These are phyloP conservation scores for Taphrina sp. DNA, from an alignment of 1,139 yeast species.

Conservation along the genomic window DNA sequence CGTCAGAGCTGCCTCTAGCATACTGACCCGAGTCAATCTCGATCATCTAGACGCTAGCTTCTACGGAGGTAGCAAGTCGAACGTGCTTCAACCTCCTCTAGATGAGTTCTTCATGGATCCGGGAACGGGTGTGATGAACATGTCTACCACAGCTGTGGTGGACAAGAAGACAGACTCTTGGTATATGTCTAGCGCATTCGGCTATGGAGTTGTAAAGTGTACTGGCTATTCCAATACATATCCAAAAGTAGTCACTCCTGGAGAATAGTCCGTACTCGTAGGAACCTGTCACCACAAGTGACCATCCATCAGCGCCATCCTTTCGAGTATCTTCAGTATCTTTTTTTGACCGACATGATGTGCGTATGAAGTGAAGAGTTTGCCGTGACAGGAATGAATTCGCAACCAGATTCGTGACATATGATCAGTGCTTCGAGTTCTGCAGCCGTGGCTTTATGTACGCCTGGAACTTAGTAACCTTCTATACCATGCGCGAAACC, in stretches of 20 bases:
- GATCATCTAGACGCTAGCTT: constrained; percentile 8
- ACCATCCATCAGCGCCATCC: too few relatives aligned
- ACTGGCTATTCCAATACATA: constrained; percentile 24
- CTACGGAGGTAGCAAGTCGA: constrained; percentile 1
- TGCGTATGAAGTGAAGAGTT: too few relatives aligned
- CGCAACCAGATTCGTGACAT: too few relatives aligned
- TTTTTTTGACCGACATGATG: too few relatives aligned
- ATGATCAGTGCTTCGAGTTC: too few relatives aligned
- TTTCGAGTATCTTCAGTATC: too few relatives aligned
- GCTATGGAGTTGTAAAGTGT: constrained; percentile 15
- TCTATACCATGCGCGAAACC: too few relatives aligned
- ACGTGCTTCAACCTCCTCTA: constrained; percentile 15
- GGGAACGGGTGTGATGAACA: constrained; percentile 19
- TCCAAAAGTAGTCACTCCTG: background rate
- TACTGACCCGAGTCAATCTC: constrained; percentile 25
- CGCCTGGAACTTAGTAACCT: too few relatives aligned
- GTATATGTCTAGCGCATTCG: constrained; percentile 24
- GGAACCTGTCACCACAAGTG: too few relatives aligned
- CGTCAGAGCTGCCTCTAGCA: constrained; percentile 3
- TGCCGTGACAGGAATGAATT: too few relatives aligned
- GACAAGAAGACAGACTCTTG: constrained; percentile 22
- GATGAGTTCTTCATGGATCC: constrained; percentile 26
- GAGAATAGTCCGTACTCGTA: too few relatives aligned
- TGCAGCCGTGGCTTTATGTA: too few relatives aligned
- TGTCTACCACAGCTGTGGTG: constrained; percentile 27